Evolutionary conservation across 345 rosid species (phyloP).

Genomic region (Corymbia maculata): DNA sequence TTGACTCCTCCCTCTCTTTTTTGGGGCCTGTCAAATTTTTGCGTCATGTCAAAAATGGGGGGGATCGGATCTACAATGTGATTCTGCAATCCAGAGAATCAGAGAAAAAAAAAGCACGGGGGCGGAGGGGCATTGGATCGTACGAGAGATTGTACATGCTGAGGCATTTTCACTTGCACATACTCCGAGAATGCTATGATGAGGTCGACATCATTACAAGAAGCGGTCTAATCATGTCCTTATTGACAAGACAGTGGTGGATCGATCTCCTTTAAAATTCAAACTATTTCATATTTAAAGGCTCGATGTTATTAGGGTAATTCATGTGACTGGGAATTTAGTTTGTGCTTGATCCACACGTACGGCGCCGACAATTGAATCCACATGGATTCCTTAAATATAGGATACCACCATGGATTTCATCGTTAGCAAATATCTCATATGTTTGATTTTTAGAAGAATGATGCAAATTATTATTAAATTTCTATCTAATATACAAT

Average conservation of each 20-base stretch:
- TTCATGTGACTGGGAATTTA: not conserved
- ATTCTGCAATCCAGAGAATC: not conserved
- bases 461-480: not conserved
- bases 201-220: not conserved
- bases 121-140: not conserved
- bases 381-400: not conserved
- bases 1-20: not conserved
- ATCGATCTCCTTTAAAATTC: not conserved
- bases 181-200: not conserved
- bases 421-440: not conserved
- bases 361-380: not conserved
- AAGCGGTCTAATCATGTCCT: not conserved
- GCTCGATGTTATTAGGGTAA: not conserved
- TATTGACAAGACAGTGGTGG: not conserved
- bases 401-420: not conserved
- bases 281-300: not conserved
- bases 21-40: not conserved
- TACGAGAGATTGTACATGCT: not conserved
- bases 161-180: not conserved
- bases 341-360: not conserved
- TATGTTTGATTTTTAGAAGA: not conserved
- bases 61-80: not conserved
- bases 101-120: not conserved
- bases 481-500: too few relatives aligned
- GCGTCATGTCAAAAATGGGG: not conserved